phyloP scores from a whole-genome alignment of 208 protist species.

The Crithidia fasciculata region DNA sequence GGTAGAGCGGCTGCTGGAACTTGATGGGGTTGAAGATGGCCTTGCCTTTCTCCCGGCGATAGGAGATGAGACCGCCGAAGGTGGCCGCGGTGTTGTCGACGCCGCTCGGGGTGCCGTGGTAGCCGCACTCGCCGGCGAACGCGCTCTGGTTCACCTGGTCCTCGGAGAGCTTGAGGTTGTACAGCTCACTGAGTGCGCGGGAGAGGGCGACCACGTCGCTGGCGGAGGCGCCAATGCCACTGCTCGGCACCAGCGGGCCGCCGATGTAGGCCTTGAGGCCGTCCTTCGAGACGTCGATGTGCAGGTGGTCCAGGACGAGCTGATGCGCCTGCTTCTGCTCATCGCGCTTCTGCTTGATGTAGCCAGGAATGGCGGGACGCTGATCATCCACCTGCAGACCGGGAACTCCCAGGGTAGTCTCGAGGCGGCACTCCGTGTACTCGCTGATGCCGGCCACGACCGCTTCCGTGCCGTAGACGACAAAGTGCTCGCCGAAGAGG shows the following conservation, averaged over 20 bases:
- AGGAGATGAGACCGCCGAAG: slow-evolving; percentile 88
- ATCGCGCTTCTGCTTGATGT: slow-evolving; percentile 73
- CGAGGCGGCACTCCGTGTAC: slow-evolving; percentile 77
- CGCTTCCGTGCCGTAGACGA: slow-evolving; percentile 86
- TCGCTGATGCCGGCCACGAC: slow-evolving; percentile 82
- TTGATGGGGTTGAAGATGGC: slow-evolving; percentile 45
- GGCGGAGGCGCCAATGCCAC: slow-evolving; percentile 84
- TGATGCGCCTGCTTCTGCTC: slow-evolving; percentile 82
- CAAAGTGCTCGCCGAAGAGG: slow-evolving; percentile 94
- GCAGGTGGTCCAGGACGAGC: slow-evolving; percentile 76
- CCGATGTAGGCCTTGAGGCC: slow-evolving; percentile 67
- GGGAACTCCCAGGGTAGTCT: slow-evolving; percentile 39
- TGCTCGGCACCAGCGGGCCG: slow-evolving; percentile 75
- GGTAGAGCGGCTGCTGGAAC: slow-evolving; percentile 47
- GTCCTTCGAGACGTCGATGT: slow-evolving; percentile 63
- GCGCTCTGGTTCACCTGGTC: slow-evolving; percentile 72
- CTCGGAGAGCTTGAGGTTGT: slow-evolving; percentile 57
- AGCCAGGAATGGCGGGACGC: slow-evolving; percentile 78
- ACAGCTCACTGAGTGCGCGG: slow-evolving; percentile 80
- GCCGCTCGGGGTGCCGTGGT: slow-evolving; percentile 90
- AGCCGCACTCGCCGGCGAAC: slow-evolving; percentile 79
- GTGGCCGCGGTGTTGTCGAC: slow-evolving; percentile 91
- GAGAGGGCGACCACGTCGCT: slow-evolving; percentile 81
- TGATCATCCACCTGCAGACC: slow-evolving; percentile 72
- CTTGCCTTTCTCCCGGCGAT: slow-evolving; percentile 37